Evolutionary conservation across 1,284 basidiomycete genomes (phyloP).

Genomic region (Pseudozyma hubeiensis): DNA sequence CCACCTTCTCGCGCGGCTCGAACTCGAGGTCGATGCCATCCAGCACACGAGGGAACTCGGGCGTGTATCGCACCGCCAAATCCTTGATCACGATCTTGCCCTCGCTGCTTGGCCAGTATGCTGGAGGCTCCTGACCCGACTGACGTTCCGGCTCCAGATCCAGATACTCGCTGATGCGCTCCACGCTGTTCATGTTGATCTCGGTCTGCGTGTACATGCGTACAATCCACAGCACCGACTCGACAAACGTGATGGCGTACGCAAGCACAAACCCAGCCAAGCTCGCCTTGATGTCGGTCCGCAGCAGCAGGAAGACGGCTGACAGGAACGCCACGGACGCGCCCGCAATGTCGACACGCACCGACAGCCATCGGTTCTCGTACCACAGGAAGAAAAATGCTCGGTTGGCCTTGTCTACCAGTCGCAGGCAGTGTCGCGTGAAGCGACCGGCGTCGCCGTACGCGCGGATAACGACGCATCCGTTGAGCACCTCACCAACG

Average conservation of each 20-base stretch:
- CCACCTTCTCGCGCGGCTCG: constrained; percentile 66
- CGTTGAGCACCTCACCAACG: constrained; percentile 76
- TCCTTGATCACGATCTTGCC: constrained; percentile 64
- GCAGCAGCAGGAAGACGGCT: constrained; percentile 73
- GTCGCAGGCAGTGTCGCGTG: constrained; percentile 70
- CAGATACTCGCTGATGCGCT: constrained; percentile 68
- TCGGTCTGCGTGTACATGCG: constrained; percentile 65
- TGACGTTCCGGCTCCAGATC: constrained; percentile 56
- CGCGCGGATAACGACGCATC: constrained; percentile 86
- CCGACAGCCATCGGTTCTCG: constrained; percentile 71
- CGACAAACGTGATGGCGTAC: constrained; percentile 72
- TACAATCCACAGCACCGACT: constrained; percentile 72
- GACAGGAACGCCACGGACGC: constrained; percentile 60
- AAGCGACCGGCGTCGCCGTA: constrained; percentile 86
- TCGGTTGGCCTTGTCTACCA: constrained; percentile 71
- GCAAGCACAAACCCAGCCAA: constrained; percentile 62
- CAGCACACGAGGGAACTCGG: constrained; percentile 66
- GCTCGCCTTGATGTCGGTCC: constrained; percentile 64
- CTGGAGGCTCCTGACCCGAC: constrained; percentile 62
- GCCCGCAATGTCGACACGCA: constrained; percentile 66
- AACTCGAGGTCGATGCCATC: constrained; percentile 63
- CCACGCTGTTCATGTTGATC: constrained; percentile 69
- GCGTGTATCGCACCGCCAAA: constrained; percentile 66
- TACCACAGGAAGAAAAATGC: constrained; percentile 72
- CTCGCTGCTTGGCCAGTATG: constrained; percentile 66